Conservation (phyloP, 305 asterid genomes). For the Fraxinus xanthoxyloides region DNA sequence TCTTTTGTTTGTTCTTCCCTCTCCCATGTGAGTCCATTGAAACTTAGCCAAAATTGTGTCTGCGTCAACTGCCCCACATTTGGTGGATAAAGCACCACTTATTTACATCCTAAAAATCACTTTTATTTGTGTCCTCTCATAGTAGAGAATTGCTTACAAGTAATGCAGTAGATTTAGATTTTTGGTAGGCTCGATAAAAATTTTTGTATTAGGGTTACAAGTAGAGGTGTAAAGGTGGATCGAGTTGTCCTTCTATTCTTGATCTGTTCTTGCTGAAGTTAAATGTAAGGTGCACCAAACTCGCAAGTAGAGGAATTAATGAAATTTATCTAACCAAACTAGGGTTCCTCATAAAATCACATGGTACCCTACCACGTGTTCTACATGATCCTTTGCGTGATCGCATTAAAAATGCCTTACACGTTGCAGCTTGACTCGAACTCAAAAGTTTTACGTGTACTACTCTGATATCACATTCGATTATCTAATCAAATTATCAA, state of each 20-base stretch:
- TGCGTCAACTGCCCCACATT: neutral
- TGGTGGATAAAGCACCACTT: neutral
- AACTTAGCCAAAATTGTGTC: neutral
- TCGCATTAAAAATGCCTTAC: neutral
- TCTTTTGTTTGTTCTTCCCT: neutral
- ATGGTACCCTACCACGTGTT: neutral
- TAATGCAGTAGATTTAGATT: neutral
- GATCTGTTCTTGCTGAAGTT: too few relatives aligned
- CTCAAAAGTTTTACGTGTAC: neutral
- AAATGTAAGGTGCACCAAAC: too few relatives aligned
- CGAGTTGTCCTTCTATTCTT: too few relatives aligned
- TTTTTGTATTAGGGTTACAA: too few relatives aligned
- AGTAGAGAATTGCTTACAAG: neutral
- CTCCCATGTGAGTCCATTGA: constrained; percentile 12
- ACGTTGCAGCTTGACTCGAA: neutral
- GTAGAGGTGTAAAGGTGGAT: too few relatives aligned
- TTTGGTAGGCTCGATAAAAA: neutral
- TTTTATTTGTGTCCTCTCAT: neutral
- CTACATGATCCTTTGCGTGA: neutral
- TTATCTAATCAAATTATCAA: neutral
- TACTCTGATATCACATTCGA: neutral
- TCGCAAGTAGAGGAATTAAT: too few relatives aligned
- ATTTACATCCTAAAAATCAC: neutral
- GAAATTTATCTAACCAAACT: neutral
- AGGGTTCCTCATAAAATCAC: neutral